phyloP scores from a whole-genome alignment of 2,329 filamentous ascomycete genomes.

The Fusarium palustre region DNA sequence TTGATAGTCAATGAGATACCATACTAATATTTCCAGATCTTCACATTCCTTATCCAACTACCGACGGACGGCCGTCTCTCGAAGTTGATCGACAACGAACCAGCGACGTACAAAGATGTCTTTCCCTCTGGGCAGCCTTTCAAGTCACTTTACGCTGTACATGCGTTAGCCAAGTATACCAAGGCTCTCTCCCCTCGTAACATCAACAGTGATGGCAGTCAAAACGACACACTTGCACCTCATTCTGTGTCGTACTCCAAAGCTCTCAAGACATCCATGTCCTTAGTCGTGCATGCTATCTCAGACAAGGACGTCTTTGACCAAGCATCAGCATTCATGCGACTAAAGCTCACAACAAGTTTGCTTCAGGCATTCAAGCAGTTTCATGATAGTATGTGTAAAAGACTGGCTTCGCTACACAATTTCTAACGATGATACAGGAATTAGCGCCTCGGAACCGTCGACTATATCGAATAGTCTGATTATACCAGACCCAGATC shows the following conservation, averaged over 20 bases:
- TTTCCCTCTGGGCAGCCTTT: constrained; percentile 78
- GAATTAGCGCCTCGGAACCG: constrained; percentile 25
- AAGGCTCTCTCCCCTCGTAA: constrained; percentile 53
- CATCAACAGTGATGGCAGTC: background rate
- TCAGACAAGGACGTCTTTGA: constrained; percentile 66
- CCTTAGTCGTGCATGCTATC: constrained; percentile 70
- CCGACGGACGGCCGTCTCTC: constrained; percentile 74
- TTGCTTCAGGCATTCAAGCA: constrained; percentile 48
- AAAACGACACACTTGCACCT: constrained; percentile 2
- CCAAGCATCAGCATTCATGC: constrained; percentile 43
- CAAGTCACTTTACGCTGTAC: constrained; percentile 78
- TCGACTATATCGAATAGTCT: constrained; percentile 16
- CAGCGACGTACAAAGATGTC: constrained; percentile 67
- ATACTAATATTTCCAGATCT: constrained; percentile 63
- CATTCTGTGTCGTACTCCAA: constrained; percentile 48
- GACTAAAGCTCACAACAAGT: constrained; percentile 45
- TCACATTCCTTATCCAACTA: constrained; percentile 76
- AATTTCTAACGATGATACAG: constrained; percentile 27
- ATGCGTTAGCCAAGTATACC: constrained; percentile 74
- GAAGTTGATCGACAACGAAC: constrained; percentile 66
- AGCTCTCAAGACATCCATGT: constrained; percentile 59
- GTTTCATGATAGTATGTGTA: constrained; percentile 46
- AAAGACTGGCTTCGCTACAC: background rate
- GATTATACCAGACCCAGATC: constrained; percentile 34
- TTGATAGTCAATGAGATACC: background rate